These are phyloP conservation scores for Xylariaceae sp. DNA, from an alignment of 2,329 filamentous ascomycete genomes.

Conservation along the genomic window DNA sequence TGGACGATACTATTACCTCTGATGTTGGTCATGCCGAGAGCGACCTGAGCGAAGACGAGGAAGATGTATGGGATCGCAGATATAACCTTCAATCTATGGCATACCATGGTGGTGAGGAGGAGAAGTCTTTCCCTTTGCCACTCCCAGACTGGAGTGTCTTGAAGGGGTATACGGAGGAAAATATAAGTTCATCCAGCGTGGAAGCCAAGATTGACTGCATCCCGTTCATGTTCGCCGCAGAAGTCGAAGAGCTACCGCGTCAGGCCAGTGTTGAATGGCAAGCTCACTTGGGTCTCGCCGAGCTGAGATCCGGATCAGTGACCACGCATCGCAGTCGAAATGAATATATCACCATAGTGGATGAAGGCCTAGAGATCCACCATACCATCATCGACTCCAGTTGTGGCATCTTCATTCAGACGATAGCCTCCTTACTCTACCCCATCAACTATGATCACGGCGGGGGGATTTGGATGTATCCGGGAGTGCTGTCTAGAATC, in stretches of 20 bases:
- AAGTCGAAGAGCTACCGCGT: slow-evolving; percentile 74
- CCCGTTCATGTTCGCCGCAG: slow-evolving; percentile 69
- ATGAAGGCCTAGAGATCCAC: slow-evolving; percentile 18
- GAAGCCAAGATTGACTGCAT: slow-evolving; percentile 30
- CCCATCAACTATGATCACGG: not conserved
- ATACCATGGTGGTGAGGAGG: slow-evolving; percentile 28
- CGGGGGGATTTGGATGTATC: not conserved
- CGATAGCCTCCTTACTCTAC: slow-evolving; percentile 8
- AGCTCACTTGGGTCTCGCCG: slow-evolving; percentile 57
- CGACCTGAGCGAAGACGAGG: slow-evolving; percentile 44
- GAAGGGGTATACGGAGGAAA: slow-evolving; percentile 34
- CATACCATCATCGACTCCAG: slow-evolving; percentile 22
- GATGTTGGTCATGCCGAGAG: slow-evolving; percentile 39
- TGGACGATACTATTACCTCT: slow-evolving; percentile 13
- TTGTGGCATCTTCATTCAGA: slow-evolving; percentile 24
- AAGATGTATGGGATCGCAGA: slow-evolving; percentile 66
- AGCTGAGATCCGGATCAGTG: slow-evolving; percentile 25
- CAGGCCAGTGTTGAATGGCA: slow-evolving; percentile 80
- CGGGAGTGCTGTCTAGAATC: slow-evolving; percentile 5
- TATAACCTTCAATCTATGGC: slow-evolving; percentile 52
- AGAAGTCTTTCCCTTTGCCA: slow-evolving; percentile 24
- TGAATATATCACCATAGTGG: not conserved
- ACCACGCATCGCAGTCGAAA: slow-evolving; percentile 10
- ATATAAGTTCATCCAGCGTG: slow-evolving; percentile 22
- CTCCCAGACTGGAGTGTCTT: slow-evolving; percentile 52